A percentile compares a stretch with the other conserved stretches of the same genome.
Conservation (phyloP, 495 filamentous ascomycete species). For the Neurospora sp. region DNA sequence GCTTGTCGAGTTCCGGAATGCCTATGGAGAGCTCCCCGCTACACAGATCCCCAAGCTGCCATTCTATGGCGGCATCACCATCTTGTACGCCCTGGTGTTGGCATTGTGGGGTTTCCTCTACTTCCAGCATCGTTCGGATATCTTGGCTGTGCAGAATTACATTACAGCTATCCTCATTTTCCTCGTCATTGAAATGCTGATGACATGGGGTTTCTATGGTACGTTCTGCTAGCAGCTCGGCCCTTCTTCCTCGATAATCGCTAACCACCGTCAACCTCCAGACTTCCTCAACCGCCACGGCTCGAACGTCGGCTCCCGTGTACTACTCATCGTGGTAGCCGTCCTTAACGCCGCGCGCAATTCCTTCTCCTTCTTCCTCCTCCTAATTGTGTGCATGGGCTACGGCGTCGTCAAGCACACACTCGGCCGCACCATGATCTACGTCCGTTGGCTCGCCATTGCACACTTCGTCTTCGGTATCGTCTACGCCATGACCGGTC, state of each 20-base stretch:
- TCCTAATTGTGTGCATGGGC: slow-evolving; percentile 98
- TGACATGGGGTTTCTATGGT: slow-evolving; percentile 96
- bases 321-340: slow-evolving; percentile 78
- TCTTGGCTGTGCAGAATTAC: slow-evolving; percentile 97
- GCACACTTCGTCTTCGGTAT: slow-evolving; percentile 92
- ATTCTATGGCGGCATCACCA: slow-evolving; percentile 92
- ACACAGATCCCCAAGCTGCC: slow-evolving; percentile 94
- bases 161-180: slow-evolving; percentile 96
- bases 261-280: slow-evolving; percentile 14
- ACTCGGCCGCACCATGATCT: slow-evolving; percentile 90
- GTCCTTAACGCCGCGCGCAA: slow-evolving; percentile 89
- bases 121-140: slow-evolving; percentile 86
- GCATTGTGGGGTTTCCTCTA: slow-evolving; percentile 93
- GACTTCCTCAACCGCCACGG: slow-evolving; percentile 90
- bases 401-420: slow-evolving; percentile 95
- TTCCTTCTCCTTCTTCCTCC: slow-evolving; percentile 96
- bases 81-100: slow-evolving; percentile 82
- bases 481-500: slow-evolving; percentile 81
- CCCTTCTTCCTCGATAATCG: not conserved
- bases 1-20: slow-evolving; percentile 84
- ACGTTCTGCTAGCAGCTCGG: slow-evolving; percentile 3
- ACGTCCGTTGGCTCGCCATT: slow-evolving; percentile 81
- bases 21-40: slow-evolving; percentile 90
- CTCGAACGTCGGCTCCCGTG: slow-evolving; percentile 71
- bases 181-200: slow-evolving; percentile 87